Conservation (phyloP, 2,329 filamentous ascomycete species). For the Fusarium solani-melongenae region DNA sequence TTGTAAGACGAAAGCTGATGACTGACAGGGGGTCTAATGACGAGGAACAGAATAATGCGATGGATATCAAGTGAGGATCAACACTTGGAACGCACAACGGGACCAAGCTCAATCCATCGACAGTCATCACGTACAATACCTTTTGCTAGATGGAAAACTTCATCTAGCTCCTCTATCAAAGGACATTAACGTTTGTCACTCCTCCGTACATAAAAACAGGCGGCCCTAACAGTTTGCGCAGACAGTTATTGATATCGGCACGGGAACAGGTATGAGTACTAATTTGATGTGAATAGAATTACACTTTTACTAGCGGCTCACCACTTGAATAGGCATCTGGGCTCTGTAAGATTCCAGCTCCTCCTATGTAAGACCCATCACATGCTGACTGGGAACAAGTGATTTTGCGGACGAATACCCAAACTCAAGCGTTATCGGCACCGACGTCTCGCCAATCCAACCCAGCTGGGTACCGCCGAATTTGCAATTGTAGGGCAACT, state of each 20-base stretch:
- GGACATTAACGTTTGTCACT: neutral
- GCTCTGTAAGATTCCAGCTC: neutral
- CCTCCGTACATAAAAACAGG: neutral
- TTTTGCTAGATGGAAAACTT: neutral
- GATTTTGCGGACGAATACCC: slow-evolving; percentile 3
- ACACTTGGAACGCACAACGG: neutral
- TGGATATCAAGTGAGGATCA: neutral
- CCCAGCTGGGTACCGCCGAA: neutral
- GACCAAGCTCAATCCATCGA: neutral
- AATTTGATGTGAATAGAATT: fast-evolving
- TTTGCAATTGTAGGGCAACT: neutral
- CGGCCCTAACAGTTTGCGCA: neutral
- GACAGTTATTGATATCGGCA: neutral
- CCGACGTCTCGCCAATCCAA: slow-evolving; percentile 1
- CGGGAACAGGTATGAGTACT: neutral
- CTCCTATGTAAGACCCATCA: too few species aligned
- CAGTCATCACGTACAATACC: neutral
- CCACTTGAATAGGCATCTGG: neutral
- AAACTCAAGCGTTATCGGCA: neutral
- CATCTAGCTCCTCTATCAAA: neutral
- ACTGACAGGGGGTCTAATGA: neutral
- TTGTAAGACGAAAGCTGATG: too few species aligned
- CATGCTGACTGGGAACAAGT: neutral
- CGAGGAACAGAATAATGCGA: neutral
- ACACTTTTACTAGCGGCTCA: neutral